Evolutionary conservation across 1,139 yeast genomes (phyloP), one percentile per base, ranked within the genome.

Genomic region (Suzukiozyma palmioleophila): DNA sequence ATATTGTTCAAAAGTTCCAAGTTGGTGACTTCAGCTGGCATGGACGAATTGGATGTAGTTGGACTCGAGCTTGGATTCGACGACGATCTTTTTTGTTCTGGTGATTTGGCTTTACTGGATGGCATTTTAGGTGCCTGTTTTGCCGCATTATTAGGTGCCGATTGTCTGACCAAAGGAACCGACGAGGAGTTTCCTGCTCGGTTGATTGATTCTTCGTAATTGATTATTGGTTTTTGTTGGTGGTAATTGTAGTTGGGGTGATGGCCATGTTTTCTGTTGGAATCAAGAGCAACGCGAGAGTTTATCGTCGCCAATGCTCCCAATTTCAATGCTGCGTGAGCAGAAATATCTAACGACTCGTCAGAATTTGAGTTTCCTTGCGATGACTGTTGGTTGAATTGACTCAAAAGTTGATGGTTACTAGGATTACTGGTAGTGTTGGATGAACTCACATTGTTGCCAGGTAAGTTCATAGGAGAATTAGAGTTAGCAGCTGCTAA

Each of bases 1-100:
- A 92, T 80, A 58, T 92, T 94, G 45, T 73, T 69, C 53, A 89
- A 67, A 44, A 87, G 64, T 40, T 78, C 79, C 30, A 73, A 66
- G 51, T 80, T 84, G 16, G 87, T 73, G 39, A 82, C 77, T 52
- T 81, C 89, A 39, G 73, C 67, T 4, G 86, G 84, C 63, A 84
- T 78, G 12, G 82, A 58, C 26, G 61, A 52, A 39, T 57, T 58
- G 12, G 62, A 47, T 2, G 59, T 38, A 14, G 40, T 31, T 12
- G 37, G 33, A 13, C 33, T 33, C 11, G 38, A 35, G 10, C 44
- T 38, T 26, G 46, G 39, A 22, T 41, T 38, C n/a, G 28, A 10
- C 35, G 46, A 37, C 26, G 43, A 41, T 34, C 38, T 43, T 27
- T 36, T 40, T 26, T 13, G 26, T 14, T 33, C 36, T 10, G 39